These are phyloP conservation scores for Plasmodium vivax DNA, from an alignment of 169 alveolate species.

Conservation along the genomic window DNA sequence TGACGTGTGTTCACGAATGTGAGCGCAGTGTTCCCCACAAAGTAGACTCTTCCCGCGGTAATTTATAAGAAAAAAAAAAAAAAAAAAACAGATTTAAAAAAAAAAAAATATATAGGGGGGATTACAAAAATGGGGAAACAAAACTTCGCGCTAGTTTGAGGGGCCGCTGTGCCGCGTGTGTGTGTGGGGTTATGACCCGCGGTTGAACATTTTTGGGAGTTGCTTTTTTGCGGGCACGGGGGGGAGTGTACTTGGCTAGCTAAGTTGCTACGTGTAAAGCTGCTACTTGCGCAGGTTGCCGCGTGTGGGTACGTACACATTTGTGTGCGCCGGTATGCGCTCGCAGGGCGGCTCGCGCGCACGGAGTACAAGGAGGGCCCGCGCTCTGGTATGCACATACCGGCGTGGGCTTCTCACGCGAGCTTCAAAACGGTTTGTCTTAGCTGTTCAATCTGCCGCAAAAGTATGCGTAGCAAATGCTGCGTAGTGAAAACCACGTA, in stretches of 20 bases:
- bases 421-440: not conserved
- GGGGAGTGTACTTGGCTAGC: not conserved
- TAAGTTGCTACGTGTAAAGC: not conserved
- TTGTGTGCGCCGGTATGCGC: not conserved
- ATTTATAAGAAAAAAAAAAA: not conserved
- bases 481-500: too few relatives aligned
- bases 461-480: too few relatives aligned
- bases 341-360: not conserved
- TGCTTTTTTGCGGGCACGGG: not conserved
- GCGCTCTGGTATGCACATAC: not conserved
- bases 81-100: not conserved
- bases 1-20: not conserved
- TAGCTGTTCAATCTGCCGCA: not conserved
- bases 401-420: not conserved
- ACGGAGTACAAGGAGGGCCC: not conserved
- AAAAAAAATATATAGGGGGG: not conserved
- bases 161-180: not conserved
- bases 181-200: not conserved
- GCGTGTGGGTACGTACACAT: not conserved
- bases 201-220: not conserved
- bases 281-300: too few relatives aligned
- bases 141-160: not conserved
- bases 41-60: not conserved
- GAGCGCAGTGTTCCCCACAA: not conserved
- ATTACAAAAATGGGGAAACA: constrained; percentile 14